Base-by-base conservation (phyloP, 1,284 basidiomycete genomes). In the Athelia sp. region DNA sequence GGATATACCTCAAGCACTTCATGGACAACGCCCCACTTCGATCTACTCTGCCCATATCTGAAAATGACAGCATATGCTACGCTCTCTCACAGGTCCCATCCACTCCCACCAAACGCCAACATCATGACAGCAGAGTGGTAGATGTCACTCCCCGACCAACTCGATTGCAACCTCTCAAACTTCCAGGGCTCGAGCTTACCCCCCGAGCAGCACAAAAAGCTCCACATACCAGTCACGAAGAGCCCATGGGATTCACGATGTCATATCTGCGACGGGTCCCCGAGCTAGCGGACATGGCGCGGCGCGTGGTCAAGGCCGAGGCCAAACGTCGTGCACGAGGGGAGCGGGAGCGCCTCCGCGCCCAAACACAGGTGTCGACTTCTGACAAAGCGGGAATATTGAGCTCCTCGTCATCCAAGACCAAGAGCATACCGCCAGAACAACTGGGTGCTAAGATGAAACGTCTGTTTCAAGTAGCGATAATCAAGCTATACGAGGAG, bases 181-280 rank as follows among this genome's bases (percentile, higher is more conserved):
- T 35, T 43, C 22, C 21, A 17, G 47, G 49, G n/a, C 31, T n/a
- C 35, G 51, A 24, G n/a, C 46, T 10, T 34, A 57, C 29, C 24
- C 60, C 21, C 18, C 52, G 57, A 49, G 29, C 49, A 43, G 18
- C 23, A n/a, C 15, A 29, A n/a, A n/a, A 21, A 21, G 19, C 19
- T 9, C 36, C 36, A n/a, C 8, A 6, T 6, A 13, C 13, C 26
- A 13, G 13, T 6, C 6, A 29, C 6, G 26, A 13, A 29, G 26
- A 29, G 19, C 6, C 15, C 36, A 17, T 40, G n/a, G 83, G 84
- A 1, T 87, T 84, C 57, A 83, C 86, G 0, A 62, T 89, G 4
- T 87, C 86, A 0, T 81, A 87, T 57, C 72, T 90, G 1, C 78
- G 86, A 8, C 82, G 87, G 36, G 82, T 90, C 0, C 84, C 87